phyloP scores from a whole-genome alignment of 1,284 basidiomycete genomes.

The Schizophyllum amplum region DNA sequence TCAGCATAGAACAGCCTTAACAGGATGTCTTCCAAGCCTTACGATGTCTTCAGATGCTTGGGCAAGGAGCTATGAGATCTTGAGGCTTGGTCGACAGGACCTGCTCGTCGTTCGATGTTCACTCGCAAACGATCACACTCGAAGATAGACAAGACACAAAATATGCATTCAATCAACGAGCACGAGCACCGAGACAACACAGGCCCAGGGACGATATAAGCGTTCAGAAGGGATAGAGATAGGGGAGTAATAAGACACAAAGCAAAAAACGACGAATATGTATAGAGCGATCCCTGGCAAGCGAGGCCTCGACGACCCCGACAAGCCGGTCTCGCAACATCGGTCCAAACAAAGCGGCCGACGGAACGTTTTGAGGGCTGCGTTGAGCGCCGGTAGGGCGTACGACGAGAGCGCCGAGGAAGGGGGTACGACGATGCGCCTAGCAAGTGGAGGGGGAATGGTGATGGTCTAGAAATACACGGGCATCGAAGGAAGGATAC shows the following conservation, averaged over 20 bases:
- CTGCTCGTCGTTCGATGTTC: not conserved
- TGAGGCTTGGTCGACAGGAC: no score
- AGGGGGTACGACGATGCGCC: not conserved
- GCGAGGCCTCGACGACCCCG: no score
- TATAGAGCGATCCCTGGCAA: no score
- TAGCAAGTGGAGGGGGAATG: not conserved
- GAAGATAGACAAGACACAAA: not conserved
- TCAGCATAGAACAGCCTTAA: no score
- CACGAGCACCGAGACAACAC: not conserved
- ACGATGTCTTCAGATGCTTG: no score
- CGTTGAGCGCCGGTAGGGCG: not conserved
- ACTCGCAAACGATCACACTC: not conserved
- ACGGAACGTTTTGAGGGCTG: not conserved
- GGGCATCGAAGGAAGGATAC: not conserved
- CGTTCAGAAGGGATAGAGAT: no score
- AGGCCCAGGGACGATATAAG: no score
- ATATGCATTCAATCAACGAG: not conserved
- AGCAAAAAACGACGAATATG: not conserved
- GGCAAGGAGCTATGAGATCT: no score
- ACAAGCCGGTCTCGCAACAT: no score
- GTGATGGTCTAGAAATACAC: not conserved
- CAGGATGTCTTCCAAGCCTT: no score
- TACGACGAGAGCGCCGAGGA: not conserved
- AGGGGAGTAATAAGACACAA: not conserved
- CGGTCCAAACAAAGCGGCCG: not conserved